A percentile compares a stretch with the other conserved stretches of the same genome.
These are phyloP conservation scores for Mortierella sp. DNA, from an alignment of 371 early-diverging fungal species.

Conservation along the genomic window DNA sequence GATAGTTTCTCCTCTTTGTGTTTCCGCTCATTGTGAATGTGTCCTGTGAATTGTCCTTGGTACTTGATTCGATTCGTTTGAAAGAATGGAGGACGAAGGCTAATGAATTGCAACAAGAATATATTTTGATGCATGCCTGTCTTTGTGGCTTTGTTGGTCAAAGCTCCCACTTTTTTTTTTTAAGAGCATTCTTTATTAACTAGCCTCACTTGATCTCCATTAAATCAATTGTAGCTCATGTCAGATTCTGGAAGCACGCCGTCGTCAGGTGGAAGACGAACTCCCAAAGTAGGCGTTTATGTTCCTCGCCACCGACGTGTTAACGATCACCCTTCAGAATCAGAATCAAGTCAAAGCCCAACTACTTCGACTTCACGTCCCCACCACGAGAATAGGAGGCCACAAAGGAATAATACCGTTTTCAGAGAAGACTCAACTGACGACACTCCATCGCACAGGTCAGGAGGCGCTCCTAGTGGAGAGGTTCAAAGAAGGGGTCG, in stretches of 20 bases:
- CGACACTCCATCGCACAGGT: constrained; percentile 15
- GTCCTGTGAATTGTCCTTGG: neutral
- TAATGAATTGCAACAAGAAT: neutral
- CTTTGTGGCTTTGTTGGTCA: neutral
- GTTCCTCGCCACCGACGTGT: constrained; percentile 51
- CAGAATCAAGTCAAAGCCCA: constrained; percentile 3
- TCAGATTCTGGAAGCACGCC: constrained; percentile 23
- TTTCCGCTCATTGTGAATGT: constrained; percentile 15
- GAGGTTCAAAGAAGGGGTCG: constrained; percentile 48
- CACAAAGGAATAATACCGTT: constrained; percentile 9
- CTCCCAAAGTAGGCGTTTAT: constrained; percentile 48
- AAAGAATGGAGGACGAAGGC: neutral
- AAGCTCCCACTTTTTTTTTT: neutral
- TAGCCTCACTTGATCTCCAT: neutral
- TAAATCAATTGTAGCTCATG: constrained; percentile 4
- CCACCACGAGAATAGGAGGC: neutral
- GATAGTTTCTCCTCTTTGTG: constrained; percentile 47
- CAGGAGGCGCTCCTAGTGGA: constrained; percentile 18
- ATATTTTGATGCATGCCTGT: neutral
- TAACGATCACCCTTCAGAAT: constrained; percentile 15
- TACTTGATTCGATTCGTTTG: neutral
- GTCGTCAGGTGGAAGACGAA: constrained; percentile 16
- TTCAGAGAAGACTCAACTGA: constrained; percentile 3
- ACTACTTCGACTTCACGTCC: constrained; percentile 18
- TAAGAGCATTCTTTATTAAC: neutral